Percentiles rank a stretch among this genome's conserved stretches.
Conservation (phyloP, 371 early-diverging fungal species). For the Entomophthora muscae region DNA sequence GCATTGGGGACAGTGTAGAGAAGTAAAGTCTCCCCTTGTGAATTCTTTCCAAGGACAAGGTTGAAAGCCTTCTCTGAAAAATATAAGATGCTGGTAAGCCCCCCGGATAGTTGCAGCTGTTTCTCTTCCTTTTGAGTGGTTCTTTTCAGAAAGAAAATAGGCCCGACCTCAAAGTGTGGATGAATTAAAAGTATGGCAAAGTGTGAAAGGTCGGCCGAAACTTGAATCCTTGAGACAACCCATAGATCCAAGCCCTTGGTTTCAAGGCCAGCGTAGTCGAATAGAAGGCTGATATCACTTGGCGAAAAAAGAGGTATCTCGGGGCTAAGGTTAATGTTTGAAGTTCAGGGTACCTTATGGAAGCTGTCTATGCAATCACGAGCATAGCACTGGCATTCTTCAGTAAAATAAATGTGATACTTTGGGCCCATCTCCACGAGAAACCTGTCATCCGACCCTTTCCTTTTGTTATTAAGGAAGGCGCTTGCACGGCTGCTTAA, state of each 20-base stretch:
- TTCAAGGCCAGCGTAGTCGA: background rate
- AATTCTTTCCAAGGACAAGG: background rate
- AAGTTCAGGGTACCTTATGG: background rate
- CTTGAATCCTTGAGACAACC: background rate
- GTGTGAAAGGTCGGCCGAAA: background rate
- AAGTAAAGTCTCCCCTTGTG: background rate
- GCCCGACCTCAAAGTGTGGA: background rate
- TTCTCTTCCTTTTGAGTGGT: background rate
- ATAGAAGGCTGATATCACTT: background rate
- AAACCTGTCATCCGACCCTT: background rate
- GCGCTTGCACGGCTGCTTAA: background rate
- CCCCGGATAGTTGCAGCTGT: background rate
- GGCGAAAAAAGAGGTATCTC: background rate
- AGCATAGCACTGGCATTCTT: background rate
- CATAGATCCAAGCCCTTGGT: background rate
- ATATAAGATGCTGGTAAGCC: background rate
- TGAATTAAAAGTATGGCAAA: background rate
- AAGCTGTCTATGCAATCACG: background rate
- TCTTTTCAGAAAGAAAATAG: background rate
- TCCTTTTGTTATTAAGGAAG: background rate
- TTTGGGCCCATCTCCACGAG: background rate
- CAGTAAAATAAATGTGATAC: background rate
- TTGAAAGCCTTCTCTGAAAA: background rate
- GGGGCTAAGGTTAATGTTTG: background rate
- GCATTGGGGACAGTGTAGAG: background rate